A percentile compares a stretch with the other conserved stretches of the same genome.
These are phyloP conservation scores for Globisporangium echinulatum DNA, from an alignment of 352 stramenopile genomes.

Conservation along the genomic window DNA sequence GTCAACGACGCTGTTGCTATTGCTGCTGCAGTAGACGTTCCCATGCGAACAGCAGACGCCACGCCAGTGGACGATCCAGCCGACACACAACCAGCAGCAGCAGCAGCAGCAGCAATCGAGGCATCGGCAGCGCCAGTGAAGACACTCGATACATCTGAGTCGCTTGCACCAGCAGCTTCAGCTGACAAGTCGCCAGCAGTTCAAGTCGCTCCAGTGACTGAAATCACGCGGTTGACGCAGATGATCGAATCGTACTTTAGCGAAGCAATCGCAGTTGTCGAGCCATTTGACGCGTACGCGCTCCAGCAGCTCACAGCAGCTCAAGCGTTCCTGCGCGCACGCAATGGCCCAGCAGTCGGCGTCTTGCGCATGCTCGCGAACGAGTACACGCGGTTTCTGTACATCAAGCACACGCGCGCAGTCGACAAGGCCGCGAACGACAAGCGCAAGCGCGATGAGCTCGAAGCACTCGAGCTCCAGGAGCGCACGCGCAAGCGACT, in stretches of 20 bases:
- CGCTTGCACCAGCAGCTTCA: no score
- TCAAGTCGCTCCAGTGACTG: neutral
- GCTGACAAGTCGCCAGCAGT: neutral
- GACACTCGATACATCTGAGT: neutral
- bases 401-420: conserved; percentile 75
- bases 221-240: conserved; percentile 18
- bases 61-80: neutral
- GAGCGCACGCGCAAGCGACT: conserved; percentile 65
- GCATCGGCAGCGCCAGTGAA: neutral
- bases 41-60: neutral
- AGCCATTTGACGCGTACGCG: conserved; percentile 68
- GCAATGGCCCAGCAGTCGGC: conserved; percentile 53
- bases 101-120: neutral
- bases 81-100: neutral
- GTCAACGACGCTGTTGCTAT: no score
- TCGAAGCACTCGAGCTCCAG: conserved; percentile 47
- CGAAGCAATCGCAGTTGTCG: conserved; percentile 54
- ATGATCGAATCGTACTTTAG: conserved; percentile 48
- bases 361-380: conserved; percentile 66
- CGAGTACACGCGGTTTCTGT: conserved; percentile 82
- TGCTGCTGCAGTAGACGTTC: no score
- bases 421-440: conserved; percentile 63
- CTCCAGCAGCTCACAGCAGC: conserved; percentile 56
- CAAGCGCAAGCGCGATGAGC: conserved; percentile 62
- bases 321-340: conserved; percentile 44